Base-by-base conservation (phyloP, 1,284 basidiomycete species). In the Melampsora americana region DNA sequence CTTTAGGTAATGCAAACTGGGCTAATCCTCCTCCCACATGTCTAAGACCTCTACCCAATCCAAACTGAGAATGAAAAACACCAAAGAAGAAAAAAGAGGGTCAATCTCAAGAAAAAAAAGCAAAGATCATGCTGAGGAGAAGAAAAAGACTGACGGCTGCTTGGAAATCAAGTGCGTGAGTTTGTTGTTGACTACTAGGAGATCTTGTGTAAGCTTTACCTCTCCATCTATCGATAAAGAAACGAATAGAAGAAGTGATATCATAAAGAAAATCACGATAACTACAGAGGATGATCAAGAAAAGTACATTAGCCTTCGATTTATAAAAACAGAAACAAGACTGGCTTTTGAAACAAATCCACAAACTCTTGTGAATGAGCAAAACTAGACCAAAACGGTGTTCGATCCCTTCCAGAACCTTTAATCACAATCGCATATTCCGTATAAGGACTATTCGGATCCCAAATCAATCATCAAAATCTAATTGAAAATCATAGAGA, bases 341-440 rank as follows among this genome's bases (percentile, higher is more conserved):
- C n/a, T n/a, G n/a, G n/a, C n/a, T 23, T 35, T 5, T 5, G n/a
- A 65, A 65, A 9, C 14, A 12, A 14, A 65, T 7, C 6, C 12
- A 56, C 44, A 7, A n/a, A 73, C 71, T 73, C 71, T 46, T 73
- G 71, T 26, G 71, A 73, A 44, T 73, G 71, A 5, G 65, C 20
- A 46, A 73, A 73, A 23, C 65, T 73, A 18, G 50, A 53, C 64
- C 62, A 66, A 26, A 59, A 30, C 18, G 71, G 65, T 60, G 64
- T 73, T 26, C 50, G 28, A 23, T 62, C n/a, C 16, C 35, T 39
- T 73, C 48, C 71, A 11, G 71, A 73, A 42, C 71, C 71, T 73
- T 73, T 73, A 6, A 73, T 73, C 11, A 73, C 30, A 14, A 64
- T 64, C n/a, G 44, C 44, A 59, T 73, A 73, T 66, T 73, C 71